Evolutionary conservation across 441 rosid species (phyloP), one percentile per base, ranked within the genome.

Genomic region (Brassica balearica): DNA sequence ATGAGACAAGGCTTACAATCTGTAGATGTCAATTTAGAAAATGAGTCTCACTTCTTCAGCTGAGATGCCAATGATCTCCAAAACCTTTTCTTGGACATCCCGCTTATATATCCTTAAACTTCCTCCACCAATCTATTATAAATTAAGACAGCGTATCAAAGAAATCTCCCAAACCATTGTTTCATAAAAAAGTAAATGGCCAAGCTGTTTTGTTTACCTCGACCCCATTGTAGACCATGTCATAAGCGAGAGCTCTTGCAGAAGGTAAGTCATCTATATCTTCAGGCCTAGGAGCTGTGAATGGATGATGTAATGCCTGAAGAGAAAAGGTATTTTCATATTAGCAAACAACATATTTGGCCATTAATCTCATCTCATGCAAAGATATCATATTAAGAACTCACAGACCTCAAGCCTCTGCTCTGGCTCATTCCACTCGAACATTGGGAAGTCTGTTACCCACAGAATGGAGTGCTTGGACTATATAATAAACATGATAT

Each of bases 401-500:
- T 36, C 10, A 80, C 92, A 23, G 20, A 95, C 99, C 97, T 95
- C 99, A 79, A 91, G 89, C 72, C 99, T 87, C 79, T 95, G 90
- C 83, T 93, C 98, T 51, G 80, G 73, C 41, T 90, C 93, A 62
- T 92, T 95, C 99, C 99, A 92, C 84, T 95, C 96, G 32, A 95
- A 95, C 98, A 95, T 91, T 6, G 99, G 98, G 82, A 95, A 95
- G 79, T 93, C 99, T 53, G 97, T 95, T 72, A 95, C 88, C 99
- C 99, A 95, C 8, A 95, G 86, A 75, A 95, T 90, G 32, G 96
- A 88, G 84, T 93, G 88, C 89, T 79, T 90, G 81, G 93, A 89
- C 97, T 95, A 79, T 80, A 80, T 69, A 79, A 80, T 71, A 79
- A 38, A 48, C 72, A 62, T 75, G 53, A 68, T 75, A 29, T 65